Conservation (phyloP, 306 rosid species). For the Vigna angularis region DNA sequence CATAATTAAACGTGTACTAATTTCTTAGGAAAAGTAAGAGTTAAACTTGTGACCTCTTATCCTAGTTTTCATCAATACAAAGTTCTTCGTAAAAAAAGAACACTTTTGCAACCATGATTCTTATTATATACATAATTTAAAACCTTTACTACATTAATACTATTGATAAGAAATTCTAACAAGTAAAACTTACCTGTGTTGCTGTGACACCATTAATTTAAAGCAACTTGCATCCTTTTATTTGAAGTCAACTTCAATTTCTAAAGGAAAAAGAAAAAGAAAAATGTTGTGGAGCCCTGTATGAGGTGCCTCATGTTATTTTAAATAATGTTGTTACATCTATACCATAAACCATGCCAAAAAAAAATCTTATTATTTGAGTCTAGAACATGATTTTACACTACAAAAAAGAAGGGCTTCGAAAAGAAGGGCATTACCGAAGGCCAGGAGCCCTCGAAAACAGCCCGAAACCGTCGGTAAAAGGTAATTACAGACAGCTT, state of each 20-base stretch:
- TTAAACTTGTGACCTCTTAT: no score
- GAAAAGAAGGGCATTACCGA: no score
- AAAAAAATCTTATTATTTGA: background rate
- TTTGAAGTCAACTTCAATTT: conserved; percentile 17
- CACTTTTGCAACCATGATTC: background rate
- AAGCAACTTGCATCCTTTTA: conserved; percentile 41
- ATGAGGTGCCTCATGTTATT: conserved; percentile 33
- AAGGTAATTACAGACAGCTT: no score
- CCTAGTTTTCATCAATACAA: no score
- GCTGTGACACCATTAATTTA: conserved; percentile 63
- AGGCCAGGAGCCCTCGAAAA: no score
- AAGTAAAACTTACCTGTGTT: conserved; percentile 52
- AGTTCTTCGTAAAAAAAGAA: background rate
- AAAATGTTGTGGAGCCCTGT: background rate
- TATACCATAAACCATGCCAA: background rate
- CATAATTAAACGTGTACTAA: no score
- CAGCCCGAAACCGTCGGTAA: no score
- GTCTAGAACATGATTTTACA: background rate
- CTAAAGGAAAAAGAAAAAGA: no score
- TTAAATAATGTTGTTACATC: conserved; percentile 1
- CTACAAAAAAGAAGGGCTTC: no score
- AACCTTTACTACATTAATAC: background rate
- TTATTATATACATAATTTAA: background rate
- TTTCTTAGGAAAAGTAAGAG: no score
- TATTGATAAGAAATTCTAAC: background rate